Conservation (phyloP, 345 rosid species). For the Hibiscus tridactylites region DNA sequence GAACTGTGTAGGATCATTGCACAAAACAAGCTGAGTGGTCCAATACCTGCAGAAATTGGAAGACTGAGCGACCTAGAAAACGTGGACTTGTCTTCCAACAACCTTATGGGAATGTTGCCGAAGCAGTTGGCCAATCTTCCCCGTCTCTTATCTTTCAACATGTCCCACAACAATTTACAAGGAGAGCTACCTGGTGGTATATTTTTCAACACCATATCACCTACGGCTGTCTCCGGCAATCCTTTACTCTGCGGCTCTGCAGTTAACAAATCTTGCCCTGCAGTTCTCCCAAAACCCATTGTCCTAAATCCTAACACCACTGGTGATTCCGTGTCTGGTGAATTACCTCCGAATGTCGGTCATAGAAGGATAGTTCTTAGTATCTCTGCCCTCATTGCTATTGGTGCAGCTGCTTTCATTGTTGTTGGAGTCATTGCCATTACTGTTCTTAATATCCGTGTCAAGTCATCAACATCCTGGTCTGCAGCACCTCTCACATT, state of each 20-base stretch:
- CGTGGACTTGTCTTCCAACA: slow-evolving; percentile 71
- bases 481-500: slow-evolving; percentile 64
- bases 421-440: slow-evolving; percentile 87
- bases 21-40: slow-evolving; percentile 52
- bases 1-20: slow-evolving; percentile 51
- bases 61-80: slow-evolving; percentile 46
- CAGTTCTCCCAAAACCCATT: slow-evolving; percentile 80
- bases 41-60: slow-evolving; percentile 56
- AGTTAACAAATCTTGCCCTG: slow-evolving; percentile 77
- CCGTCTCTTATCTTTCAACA: slow-evolving; percentile 61
- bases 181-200: slow-evolving; percentile 85
- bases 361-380: slow-evolving; percentile 81
- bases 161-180: slow-evolving; percentile 68
- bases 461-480: slow-evolving; percentile 49
- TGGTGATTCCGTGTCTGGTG: slow-evolving; percentile 34
- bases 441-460: slow-evolving; percentile 80
- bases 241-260: slow-evolving; percentile 78
- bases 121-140: slow-evolving; percentile 46
- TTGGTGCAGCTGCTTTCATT: slow-evolving; percentile 91
- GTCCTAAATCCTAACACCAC: slow-evolving; percentile 82
- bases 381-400: slow-evolving; percentile 87
- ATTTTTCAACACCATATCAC: slow-evolving; percentile 70
- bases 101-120: slow-evolving; percentile 54
- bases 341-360: slow-evolving; percentile 28
- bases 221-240: slow-evolving; percentile 62